Conservation (phyloP, 2,329 filamentous ascomycete genomes). For the Elsinoe batatas region DNA sequence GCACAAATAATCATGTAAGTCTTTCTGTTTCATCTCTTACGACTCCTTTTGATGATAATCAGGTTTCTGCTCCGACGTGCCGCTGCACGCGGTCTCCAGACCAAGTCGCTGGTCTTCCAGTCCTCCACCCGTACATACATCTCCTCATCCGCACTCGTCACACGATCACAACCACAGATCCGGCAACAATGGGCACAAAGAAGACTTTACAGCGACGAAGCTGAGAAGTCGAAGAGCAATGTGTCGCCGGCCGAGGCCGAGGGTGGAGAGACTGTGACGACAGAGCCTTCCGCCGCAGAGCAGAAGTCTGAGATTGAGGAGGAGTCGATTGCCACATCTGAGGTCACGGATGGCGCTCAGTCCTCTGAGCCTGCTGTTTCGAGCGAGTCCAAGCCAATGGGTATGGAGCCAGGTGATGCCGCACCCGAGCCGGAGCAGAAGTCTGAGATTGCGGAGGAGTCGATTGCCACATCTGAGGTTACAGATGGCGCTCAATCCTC, state of each 20-base stretch:
- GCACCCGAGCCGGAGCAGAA: slow-evolving; percentile 19
- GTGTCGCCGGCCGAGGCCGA: slow-evolving; percentile 19
- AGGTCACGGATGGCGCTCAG: background rate
- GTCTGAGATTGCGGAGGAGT: slow-evolving; percentile 21
- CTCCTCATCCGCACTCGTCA: slow-evolving; percentile 27
- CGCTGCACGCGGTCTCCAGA: slow-evolving; percentile 45
- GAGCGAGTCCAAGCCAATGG: slow-evolving; percentile 16
- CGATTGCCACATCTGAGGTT: slow-evolving; percentile 12
- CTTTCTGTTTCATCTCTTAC: background rate
- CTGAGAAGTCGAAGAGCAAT: slow-evolving; percentile 18
- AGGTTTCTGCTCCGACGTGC: slow-evolving; percentile 51
- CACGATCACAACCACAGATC: slow-evolving; percentile 31
- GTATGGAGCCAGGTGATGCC: slow-evolving; percentile 14
- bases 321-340: slow-evolving; percentile 15
- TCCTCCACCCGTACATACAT: slow-evolving; percentile 34
- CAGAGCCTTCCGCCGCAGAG: slow-evolving; percentile 23
- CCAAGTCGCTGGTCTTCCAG: slow-evolving; percentile 35
- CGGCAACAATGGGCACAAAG: slow-evolving; percentile 29
- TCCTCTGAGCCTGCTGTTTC: slow-evolving; percentile 16
- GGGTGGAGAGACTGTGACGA: slow-evolving; percentile 28
- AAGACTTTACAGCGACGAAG: slow-evolving; percentile 41
- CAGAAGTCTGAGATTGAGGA: slow-evolving; percentile 22
- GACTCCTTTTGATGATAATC: background rate
- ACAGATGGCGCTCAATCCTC: background rate
- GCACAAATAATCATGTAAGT: slow-evolving; percentile 7